phyloP scores from a whole-genome alignment of 345 rosid species.

The Jatropha curcas region DNA sequence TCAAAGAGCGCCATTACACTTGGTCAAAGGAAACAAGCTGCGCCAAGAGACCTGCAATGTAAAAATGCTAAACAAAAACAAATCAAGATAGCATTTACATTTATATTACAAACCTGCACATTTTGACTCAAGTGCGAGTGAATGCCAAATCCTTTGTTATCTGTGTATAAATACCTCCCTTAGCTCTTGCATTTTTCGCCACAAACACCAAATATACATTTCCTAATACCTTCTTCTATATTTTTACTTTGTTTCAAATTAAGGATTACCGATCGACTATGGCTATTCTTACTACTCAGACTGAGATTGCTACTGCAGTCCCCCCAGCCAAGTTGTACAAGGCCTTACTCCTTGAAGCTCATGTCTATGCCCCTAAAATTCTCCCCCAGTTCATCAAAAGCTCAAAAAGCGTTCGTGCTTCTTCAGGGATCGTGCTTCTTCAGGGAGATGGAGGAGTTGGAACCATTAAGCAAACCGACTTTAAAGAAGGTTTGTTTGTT shows the following conservation, averaged over 20 bases:
- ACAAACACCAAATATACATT: neutral
- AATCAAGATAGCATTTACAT: no score
- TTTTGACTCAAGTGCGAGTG: neutral
- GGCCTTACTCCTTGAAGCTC: constrained; percentile 20
- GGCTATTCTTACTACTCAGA: neutral
- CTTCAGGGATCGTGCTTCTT: constrained; percentile 4
- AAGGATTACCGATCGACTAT: neutral
- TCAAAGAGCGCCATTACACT: no score
- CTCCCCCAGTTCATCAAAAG: neutral
- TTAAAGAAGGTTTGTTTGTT: neutral
- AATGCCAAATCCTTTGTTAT: neutral
- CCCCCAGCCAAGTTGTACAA: neutral
- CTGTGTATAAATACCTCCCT: neutral
- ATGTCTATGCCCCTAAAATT: neutral
- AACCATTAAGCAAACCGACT: neutral
- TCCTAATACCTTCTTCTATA: neutral
- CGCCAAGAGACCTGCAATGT: no score
- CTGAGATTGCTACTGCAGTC: neutral
- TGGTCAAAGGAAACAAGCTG: neutral
- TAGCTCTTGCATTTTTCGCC: neutral
- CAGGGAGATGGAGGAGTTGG: constrained; percentile 3
- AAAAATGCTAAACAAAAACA: no score
- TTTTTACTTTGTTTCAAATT: neutral
- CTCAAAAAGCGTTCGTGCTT: no score
- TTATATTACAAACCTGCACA: no score